These are phyloP conservation scores for Arthroderma uncinatum DNA, from an alignment of 2,329 filamentous ascomycete species.

Conservation along the genomic window DNA sequence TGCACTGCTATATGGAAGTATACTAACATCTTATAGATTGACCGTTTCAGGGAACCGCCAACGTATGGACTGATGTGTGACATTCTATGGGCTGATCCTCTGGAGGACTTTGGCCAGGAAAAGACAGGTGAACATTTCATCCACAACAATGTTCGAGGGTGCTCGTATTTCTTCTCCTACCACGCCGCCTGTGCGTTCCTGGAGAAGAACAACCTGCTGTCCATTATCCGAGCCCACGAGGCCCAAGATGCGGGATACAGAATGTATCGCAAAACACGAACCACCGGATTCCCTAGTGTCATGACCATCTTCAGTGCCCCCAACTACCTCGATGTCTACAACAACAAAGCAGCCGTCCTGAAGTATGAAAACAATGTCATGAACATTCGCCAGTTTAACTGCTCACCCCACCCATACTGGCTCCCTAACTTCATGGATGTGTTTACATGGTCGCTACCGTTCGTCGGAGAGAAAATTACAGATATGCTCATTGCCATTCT, in stretches of 20 bases:
- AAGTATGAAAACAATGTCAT: constrained; percentile 99
- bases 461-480: constrained; percentile 97
- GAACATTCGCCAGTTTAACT: constrained; percentile 99
- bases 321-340: constrained; percentile 98
- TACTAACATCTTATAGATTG: constrained; percentile 51
- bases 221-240: constrained; percentile 93
- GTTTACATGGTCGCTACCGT: constrained; percentile 98
- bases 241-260: constrained; percentile 96
- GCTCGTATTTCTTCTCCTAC: constrained; percentile 99
- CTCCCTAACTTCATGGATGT: constrained; percentile 99
- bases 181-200: constrained; percentile 93
- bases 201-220: constrained; percentile 97
- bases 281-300: constrained; percentile 94
- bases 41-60: constrained; percentile 93
- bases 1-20: not conserved
- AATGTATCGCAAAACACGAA: constrained; percentile 98
- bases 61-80: constrained; percentile 99
- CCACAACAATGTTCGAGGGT: constrained; percentile 96
- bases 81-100: constrained; percentile 94
- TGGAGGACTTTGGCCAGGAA: constrained; percentile 97
- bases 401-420: constrained; percentile 98
- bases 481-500: constrained; percentile 99
- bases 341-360: constrained; percentile 97
- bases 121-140: constrained; percentile 96
- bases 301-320: constrained; percentile 99